Conservation (phyloP, 2,329 filamentous ascomycete species). For the Ascochyta clinopodiicola region DNA sequence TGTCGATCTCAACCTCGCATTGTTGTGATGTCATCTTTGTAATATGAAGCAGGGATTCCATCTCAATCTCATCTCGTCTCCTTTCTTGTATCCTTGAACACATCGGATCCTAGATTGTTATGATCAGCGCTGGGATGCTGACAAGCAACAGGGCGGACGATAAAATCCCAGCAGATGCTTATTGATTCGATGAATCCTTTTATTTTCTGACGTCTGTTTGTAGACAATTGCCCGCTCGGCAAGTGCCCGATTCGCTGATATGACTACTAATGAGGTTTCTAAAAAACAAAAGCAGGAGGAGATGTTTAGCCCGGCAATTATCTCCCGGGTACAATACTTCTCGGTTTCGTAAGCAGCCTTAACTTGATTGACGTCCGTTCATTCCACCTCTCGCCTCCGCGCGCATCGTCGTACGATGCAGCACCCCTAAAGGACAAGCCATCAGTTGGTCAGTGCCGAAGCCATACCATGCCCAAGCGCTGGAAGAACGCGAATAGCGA, state of each 20-base stretch:
- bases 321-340: not conserved
- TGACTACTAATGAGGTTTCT: not conserved
- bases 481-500: constrained; percentile 55
- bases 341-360: not conserved
- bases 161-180: not conserved
- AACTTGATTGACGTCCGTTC: not conserved
- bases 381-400: not conserved
- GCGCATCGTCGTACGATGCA: not conserved
- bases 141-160: constrained; percentile 3
- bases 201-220: not conserved
- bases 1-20: constrained; percentile 10
- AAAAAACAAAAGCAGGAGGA: constrained; percentile 1
- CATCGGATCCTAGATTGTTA: not conserved
- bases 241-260: constrained; percentile 5
- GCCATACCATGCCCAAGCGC: constrained; percentile 51
- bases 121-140: constrained; percentile 14
- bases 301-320: not conserved
- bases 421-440: not conserved
- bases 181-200: constrained; percentile 17
- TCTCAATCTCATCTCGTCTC: constrained; percentile 5
- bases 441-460: constrained; percentile 19
- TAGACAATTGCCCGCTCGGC: not conserved
- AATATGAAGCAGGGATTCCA: constrained; percentile 4
- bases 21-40: constrained; percentile 10
- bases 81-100: constrained; percentile 4